Conservation (phyloP, 345 rosid species). For the Kernera saxatilis region DNA sequence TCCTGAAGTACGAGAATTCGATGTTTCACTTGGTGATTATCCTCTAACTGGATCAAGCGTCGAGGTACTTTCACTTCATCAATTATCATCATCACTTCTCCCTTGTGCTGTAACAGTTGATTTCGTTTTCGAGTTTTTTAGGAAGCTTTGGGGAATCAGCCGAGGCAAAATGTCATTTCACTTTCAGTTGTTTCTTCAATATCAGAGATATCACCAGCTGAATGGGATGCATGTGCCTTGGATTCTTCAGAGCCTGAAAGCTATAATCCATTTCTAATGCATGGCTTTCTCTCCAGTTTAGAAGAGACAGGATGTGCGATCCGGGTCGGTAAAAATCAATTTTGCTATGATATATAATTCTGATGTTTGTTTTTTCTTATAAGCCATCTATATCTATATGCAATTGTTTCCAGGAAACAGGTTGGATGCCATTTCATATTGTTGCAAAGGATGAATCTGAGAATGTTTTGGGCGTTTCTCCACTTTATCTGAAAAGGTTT, state of each 20-base stretch:
- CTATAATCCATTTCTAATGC: slow-evolving; percentile 71
- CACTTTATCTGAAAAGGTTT: slow-evolving; percentile 95
- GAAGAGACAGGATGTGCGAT: slow-evolving; percentile 68
- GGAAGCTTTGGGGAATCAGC: no score
- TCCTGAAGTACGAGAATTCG: slow-evolving; percentile 38
- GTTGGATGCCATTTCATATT: slow-evolving; percentile 83
- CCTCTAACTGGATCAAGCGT: slow-evolving; percentile 42
- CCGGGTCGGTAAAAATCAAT: slow-evolving; percentile 40
- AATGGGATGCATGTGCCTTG: slow-evolving; percentile 81
- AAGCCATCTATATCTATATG: neutral
- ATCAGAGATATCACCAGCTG: slow-evolving; percentile 52
- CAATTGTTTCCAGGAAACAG: slow-evolving; percentile 68
- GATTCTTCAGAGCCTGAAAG: slow-evolving; percentile 63
- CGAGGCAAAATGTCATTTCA: slow-evolving; percentile 36
- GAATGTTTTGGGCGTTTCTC: slow-evolving; percentile 73
- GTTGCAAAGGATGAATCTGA: slow-evolving; percentile 72
- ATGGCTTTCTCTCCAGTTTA: slow-evolving; percentile 78
- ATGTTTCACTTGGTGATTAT: slow-evolving; percentile 45
- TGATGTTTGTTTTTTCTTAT: neutral
- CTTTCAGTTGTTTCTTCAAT: slow-evolving; percentile 67
- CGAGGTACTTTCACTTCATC: slow-evolving; percentile 44
- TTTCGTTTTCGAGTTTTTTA: slow-evolving; percentile 26
- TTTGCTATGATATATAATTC: neutral
- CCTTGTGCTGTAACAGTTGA: neutral
- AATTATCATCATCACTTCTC: neutral